Evolutionary conservation across 352 stramenopile species (phyloP), one percentile per base, ranked within the genome.

Genomic region (Globisporangium abappressorium): DNA sequence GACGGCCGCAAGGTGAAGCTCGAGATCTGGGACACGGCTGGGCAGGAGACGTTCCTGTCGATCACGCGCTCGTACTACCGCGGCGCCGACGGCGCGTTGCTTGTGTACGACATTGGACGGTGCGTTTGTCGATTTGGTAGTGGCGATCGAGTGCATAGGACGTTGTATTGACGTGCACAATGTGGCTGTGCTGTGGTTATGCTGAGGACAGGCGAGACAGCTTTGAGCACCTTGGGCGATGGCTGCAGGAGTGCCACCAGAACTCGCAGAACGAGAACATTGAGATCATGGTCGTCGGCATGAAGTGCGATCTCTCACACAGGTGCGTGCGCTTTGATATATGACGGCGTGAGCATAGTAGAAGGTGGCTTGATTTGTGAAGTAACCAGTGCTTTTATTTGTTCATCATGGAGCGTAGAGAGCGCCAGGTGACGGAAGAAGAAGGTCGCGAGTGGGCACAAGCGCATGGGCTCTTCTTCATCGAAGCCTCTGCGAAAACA

Each of bases 1-100:
- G 87, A 95, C 56, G 82, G 84, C 18, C 78, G 85, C 47, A 87
- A 96, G 63, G 85, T 96, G 24, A 97, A 97, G 74, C 82, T 97
- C 28, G 86, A 97, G 81, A 97, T 97, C 51, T 97, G 91, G 91
- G 91, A 97, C 68, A 97, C 91, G 1, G 91, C 91, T 18, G 91
- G 91, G 3, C 90, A 97, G 70, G 91, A 97, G 65, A 93, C 85
- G 0, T 97, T 97, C 70, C 75, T 95, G 14, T 93, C 86, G 34
- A 95, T 97, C 64, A 97, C 91, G 47, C 78, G 87, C 24, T 94
- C 78, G 60, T 97, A 97, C 70, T 97, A 97, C 63, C 81, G 91
- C 7, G 89, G 89, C 41, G 87, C 89, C 7, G 89, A 97, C 59
- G 91, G 89, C 30, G 92, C 90, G 15, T 51, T 97, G 62, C 75